These are phyloP conservation scores for Talaromyces verruculosus DNA, from an alignment of 2,329 filamentous ascomycete genomes.

Conservation along the genomic window DNA sequence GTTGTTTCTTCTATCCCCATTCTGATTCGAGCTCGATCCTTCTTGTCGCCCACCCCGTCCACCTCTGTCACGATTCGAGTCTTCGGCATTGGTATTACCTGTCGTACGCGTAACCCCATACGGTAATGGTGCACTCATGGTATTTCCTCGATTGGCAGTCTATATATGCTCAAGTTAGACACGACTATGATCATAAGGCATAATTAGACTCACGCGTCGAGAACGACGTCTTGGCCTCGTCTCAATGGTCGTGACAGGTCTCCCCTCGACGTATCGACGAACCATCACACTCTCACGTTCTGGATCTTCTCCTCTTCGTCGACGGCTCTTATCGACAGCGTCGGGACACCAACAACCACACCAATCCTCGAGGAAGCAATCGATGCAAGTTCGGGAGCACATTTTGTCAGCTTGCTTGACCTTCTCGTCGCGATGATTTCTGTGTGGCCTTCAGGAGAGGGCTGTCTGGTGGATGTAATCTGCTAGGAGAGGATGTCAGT, in stretches of 20 bases:
- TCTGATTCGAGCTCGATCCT: background rate
- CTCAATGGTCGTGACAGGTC: constrained; percentile 21
- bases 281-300: background rate
- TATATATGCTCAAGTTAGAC: background rate
- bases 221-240: background rate
- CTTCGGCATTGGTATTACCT: background rate
- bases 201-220: background rate
- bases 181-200: background rate
- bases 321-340: no score
- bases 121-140: background rate
- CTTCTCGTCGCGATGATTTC: background rate
- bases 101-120: background rate
- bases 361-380: background rate
- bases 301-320: background rate
- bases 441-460: background rate
- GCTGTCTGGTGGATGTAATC: background rate
- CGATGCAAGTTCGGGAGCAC: background rate
- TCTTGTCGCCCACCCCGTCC: background rate
- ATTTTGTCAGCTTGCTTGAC: background rate
- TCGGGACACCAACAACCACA: background rate
- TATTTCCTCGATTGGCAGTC: background rate
- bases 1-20: background rate
- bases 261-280: background rate
- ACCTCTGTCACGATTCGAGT: background rate
- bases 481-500: background rate